A percentile compares a stretch with the other conserved stretches of the same genome.
These are phyloP conservation scores for Aspergillus niger DNA, from an alignment of 2,329 filamentous ascomycete genomes.

Conservation along the genomic window DNA sequence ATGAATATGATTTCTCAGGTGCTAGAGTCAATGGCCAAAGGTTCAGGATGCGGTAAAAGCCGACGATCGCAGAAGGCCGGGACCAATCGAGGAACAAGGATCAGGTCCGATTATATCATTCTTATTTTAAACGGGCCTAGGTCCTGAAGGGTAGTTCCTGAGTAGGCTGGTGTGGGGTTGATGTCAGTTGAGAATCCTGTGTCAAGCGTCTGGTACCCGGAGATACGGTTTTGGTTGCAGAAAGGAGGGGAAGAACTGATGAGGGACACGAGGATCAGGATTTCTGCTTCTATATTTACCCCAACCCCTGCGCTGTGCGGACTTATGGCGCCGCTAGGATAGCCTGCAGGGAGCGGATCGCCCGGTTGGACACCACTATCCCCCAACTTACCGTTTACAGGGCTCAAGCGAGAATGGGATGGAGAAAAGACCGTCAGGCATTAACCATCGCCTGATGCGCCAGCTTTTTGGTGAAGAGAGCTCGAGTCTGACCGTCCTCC, in stretches of 20 bases:
- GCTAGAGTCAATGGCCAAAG: not conserved
- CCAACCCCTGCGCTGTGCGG: constrained; percentile 16
- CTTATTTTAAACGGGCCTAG: constrained; percentile 11
- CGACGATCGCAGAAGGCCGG: constrained; percentile 12
- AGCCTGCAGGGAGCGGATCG: constrained; percentile 6
- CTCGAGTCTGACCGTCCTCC: not conserved
- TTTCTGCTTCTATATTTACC: constrained; percentile 33
- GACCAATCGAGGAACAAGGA: constrained; percentile 11
- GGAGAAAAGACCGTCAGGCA: not conserved
- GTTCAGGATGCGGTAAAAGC: constrained; percentile 1
- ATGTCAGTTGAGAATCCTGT: constrained; percentile 21
- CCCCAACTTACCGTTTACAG: not conserved
- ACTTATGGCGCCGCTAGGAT: constrained; percentile 9
- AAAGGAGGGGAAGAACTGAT: constrained; percentile 20
- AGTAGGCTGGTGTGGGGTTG: constrained; percentile 11
- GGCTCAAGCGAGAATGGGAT: not conserved
- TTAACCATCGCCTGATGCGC: constrained; percentile 3
- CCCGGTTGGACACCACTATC: constrained; percentile 7
- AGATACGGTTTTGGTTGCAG: constrained; percentile 38
- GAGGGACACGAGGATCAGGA: constrained; percentile 13
- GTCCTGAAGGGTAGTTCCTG: constrained; percentile 2
- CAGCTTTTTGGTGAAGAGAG: not conserved
- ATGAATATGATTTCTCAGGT: not conserved
- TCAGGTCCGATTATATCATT: constrained; percentile 13
- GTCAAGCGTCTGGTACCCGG: constrained; percentile 26